These are phyloP conservation scores for Fomes fomentarius DNA, from an alignment of 1,284 basidiomycete genomes.

Conservation along the genomic window DNA sequence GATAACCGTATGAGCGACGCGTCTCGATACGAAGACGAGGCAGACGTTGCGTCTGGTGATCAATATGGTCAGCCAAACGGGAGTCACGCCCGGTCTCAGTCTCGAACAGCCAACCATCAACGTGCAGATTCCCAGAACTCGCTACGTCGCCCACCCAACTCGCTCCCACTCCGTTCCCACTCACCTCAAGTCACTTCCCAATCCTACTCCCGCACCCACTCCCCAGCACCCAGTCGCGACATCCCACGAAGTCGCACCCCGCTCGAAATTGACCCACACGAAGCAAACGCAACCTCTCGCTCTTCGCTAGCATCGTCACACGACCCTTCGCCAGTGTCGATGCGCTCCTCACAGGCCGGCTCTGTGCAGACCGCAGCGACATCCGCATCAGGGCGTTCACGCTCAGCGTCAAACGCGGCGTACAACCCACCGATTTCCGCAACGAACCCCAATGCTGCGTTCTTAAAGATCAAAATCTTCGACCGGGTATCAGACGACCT, in stretches of 20 bases:
- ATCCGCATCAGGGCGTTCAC: slow-evolving; percentile 45
- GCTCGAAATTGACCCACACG: slow-evolving; percentile 31
- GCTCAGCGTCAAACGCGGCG: slow-evolving; percentile 56
- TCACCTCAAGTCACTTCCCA: slow-evolving; percentile 32
- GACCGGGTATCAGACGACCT: slow-evolving; percentile 91
- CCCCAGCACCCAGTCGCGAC: slow-evolving; percentile 35
- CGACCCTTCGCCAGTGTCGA: slow-evolving; percentile 42
- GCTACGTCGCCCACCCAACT: slow-evolving; percentile 28
- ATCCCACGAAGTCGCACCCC: slow-evolving; percentile 27
- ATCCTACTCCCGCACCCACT: slow-evolving; percentile 54
- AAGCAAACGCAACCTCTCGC: slow-evolving; percentile 30
- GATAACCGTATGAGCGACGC: slow-evolving; percentile 28
- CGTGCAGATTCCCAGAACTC: slow-evolving; percentile 55
- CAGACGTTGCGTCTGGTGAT: slow-evolving; percentile 14
- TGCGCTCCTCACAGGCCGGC: slow-evolving; percentile 52
- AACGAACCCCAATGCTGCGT: slow-evolving; percentile 78
- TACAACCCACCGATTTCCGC: slow-evolving; percentile 75
- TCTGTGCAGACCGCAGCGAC: slow-evolving; percentile 42
- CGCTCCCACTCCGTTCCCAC: slow-evolving; percentile 36
- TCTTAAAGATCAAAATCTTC: slow-evolving; percentile 98
- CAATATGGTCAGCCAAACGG: slow-evolving; percentile 19
- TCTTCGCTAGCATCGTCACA: slow-evolving; percentile 40
- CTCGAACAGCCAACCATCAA: slow-evolving; percentile 41
- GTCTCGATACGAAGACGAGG: slow-evolving; percentile 32
- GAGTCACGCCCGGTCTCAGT: slow-evolving; percentile 14